Evolutionary conservation across 805 yeast genomes (phyloP), one percentile per base, ranked within the genome.

Genomic region (Suhomyces canberraensis): DNA sequence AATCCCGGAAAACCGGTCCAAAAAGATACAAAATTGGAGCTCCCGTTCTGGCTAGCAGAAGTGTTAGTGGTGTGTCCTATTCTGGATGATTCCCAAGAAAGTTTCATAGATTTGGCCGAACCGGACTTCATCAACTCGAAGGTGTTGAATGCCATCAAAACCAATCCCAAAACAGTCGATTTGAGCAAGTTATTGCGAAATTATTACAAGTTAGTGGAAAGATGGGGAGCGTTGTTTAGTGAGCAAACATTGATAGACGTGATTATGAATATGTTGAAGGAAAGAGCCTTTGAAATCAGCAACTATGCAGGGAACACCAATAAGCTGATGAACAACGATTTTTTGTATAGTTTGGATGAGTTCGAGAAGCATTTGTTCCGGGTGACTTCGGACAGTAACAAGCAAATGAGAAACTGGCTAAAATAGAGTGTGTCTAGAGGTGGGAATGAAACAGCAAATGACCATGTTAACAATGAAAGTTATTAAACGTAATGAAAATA

Each of bases 1-100:
- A 78, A 82, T 42, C 85, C 88, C 1, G 86, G 84, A 1, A 72
- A 77, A 44, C 55, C 79, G 41, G 66, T 82, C 20, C 60, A 64
- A 37, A 71, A 76, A 48, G 80, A 78, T 22, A 70, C 89, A 2
- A 79, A 79, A 50, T 51, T 88, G 3, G 90, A 85, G 40, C 67
- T 91, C 16, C 98, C 98, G 0, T 58, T 89, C 19, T 91, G 98
- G 98, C 61, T 91, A 27, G 95, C 96, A 0, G 81, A 81, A 40
- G 75, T 84, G 1, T 62, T 90, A 21, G 95, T 95, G 0, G 55
- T 45, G 29, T 65, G 60, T 45, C 56, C 54, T 21, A 46, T 58
- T 22, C 57, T 50, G 54, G 69, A 60, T 18, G 62, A 54, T 9
- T 57, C 60, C 0, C 62, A 51, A 7, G 65, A 58, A 13, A 77